Conservation (phyloP, 2,329 filamentous ascomycete genomes). For the Aspergillus hiratsukae region DNA sequence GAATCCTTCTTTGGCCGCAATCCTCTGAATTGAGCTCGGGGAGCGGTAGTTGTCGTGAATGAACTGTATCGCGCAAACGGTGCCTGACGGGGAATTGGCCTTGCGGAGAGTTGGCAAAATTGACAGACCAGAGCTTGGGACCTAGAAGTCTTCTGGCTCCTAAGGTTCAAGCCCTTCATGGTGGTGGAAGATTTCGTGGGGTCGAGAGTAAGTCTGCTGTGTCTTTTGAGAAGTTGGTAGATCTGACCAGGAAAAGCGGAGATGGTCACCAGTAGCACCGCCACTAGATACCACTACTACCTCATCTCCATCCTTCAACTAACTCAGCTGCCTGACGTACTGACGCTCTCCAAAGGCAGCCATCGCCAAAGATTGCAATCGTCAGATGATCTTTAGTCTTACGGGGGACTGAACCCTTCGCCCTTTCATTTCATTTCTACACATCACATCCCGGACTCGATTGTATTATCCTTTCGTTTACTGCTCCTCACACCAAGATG, state of each 20-base stretch:
- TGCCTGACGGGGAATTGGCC: conserved; percentile 15
- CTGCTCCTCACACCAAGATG: conserved; percentile 25
- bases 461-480: not conserved
- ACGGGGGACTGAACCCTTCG: conserved; percentile 10
- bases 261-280: conserved; percentile 22
- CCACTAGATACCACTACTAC: conserved; percentile 19
- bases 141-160: conserved; percentile 21
- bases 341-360: conserved; percentile 16
- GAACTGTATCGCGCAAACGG: conserved; percentile 19
- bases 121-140: conserved; percentile 32
- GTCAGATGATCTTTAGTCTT: conserved; percentile 10
- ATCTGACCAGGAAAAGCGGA: conserved; percentile 21
- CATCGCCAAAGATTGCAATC: conserved; percentile 2
- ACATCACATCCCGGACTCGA: conserved; percentile 3
- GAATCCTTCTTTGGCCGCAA: conserved; percentile 14
- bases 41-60: conserved; percentile 9
- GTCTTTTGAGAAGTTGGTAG: conserved; percentile 9
- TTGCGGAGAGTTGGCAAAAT: conserved; percentile 33
- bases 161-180: conserved; percentile 36
- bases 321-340: conserved; percentile 22
- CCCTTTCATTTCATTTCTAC: conserved; percentile 1
- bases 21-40: conserved; percentile 10
- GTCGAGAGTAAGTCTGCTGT: conserved; percentile 8
- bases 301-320: conserved; percentile 9
- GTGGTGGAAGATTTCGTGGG: conserved; percentile 5